Evolutionary conservation across 192 early-diverging fungal genomes (phyloP).

Genomic region (Backusella macrospora): DNA sequence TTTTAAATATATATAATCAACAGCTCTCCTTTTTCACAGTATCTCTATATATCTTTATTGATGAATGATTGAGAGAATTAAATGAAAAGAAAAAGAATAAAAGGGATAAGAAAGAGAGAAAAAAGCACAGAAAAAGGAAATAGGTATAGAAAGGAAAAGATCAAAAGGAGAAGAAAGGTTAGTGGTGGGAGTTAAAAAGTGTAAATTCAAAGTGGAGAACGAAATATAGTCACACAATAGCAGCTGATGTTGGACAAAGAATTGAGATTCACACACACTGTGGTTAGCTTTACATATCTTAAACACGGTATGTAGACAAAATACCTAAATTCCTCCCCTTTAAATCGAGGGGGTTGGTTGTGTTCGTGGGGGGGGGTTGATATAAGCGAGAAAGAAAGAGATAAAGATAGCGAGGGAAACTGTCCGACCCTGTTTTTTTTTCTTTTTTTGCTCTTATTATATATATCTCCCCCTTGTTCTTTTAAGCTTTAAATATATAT

Average conservation of each 20-base stretch:
- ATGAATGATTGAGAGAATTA: not conserved
- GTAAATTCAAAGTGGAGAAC: slow-evolving; percentile 13
- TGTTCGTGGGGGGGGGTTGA: not conserved
- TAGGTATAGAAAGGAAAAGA: slow-evolving; percentile 1
- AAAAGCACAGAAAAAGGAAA: slow-evolving; percentile 1
- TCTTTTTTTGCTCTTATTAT: too few species aligned
- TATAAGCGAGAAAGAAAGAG: not conserved
- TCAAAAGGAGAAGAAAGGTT: not conserved
- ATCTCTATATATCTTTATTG: not conserved
- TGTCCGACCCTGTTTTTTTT: slow-evolving; percentile 1
- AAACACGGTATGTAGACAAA: slow-evolving; percentile 3
- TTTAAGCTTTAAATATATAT: slow-evolving; percentile 5
- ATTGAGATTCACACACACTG: slow-evolving; percentile 14
- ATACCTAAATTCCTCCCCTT: slow-evolving; percentile 11
- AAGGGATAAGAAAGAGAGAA: not conserved
- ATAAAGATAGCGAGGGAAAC: not conserved
- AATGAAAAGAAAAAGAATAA: not conserved
- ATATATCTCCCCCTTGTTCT: not conserved
- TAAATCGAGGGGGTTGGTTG: slow-evolving; percentile 1
- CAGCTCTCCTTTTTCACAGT: not conserved
- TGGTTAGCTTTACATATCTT: slow-evolving; percentile 11
- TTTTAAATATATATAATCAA: not conserved
- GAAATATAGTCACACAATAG: slow-evolving; percentile 14
- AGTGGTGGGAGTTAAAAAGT: not conserved
- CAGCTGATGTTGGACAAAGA: slow-evolving; percentile 16